Conservation (phyloP, 169 alveolate species). For the Plasmodium malariae region DNA sequence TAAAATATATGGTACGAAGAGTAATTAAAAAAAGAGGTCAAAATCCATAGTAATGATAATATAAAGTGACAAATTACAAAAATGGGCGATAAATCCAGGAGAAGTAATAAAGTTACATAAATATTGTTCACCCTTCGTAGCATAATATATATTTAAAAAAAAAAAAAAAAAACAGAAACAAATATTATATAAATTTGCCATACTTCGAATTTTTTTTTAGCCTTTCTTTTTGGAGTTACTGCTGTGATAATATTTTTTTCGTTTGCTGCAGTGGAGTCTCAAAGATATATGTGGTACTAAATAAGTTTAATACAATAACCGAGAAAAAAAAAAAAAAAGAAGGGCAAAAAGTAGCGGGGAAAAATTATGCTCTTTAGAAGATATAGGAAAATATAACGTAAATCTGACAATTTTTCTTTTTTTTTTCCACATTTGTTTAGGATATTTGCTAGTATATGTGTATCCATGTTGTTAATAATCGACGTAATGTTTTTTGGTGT, state of each 20-base stretch:
- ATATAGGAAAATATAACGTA: neutral
- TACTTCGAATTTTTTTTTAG: neutral
- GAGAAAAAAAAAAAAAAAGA: neutral
- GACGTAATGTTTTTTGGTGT: slow-evolving; percentile 67
- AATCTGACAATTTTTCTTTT: neutral
- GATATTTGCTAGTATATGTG: slow-evolving; percentile 68
- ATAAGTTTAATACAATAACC: slow-evolving; percentile 3
- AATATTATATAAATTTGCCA: slow-evolving; percentile 5
- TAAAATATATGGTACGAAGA: neutral
- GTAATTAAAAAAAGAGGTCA: neutral
- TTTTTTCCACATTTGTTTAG: slow-evolving; percentile 38
- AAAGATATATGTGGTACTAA: slow-evolving; percentile 70
- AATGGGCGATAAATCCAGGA: slow-evolving; percentile 76
- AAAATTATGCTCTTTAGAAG: neutral
- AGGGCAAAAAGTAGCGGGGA: neutral
- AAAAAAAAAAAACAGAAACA: slow-evolving; percentile 4
- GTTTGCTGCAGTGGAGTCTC: slow-evolving; percentile 49
- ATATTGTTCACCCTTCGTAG: neutral
- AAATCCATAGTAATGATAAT: slow-evolving; percentile 20
- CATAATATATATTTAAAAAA: slow-evolving; percentile 7
- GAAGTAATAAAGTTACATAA: slow-evolving; percentile 35
- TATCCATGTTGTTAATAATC: slow-evolving; percentile 31
- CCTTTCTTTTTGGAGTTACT: slow-evolving; percentile 69
- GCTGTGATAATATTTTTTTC: slow-evolving; percentile 51
- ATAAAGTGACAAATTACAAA: slow-evolving; percentile 17